Base-by-base conservation (phyloP, 75 land plant species). In the Adiantum capillusveneris region DNA sequence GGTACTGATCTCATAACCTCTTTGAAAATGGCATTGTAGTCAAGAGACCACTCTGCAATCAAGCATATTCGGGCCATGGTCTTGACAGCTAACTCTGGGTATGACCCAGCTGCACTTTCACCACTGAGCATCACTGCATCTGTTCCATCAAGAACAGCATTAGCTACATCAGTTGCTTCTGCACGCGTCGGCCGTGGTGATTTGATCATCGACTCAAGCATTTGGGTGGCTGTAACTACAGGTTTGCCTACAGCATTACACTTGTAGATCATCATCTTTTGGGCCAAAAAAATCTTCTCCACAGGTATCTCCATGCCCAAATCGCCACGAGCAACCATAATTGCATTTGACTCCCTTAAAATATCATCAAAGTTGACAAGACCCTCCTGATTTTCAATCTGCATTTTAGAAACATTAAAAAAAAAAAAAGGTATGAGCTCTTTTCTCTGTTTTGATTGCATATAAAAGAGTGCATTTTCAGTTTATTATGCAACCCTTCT, bases 341-440 rank as follows among this genome's bases (percentile, higher is more conserved):
- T 79, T 16, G 95, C 73, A 61, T 90, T 88, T 13, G 87, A 74
- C 65, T 90, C 87, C 27, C 79, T 69, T 49, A 90, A 62, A 52
- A 90, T 90, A 18, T 84, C 84, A 67, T 90, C 96, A 61, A 90
- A 90, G 72, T 90, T 90, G 48, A 87, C 53, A 28, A 90, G 82
- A 30, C 92, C 96, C 67, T 90, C 92, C 67, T 87, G 96, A 60
- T 90, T 90, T 70, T 90, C 91, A 60, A 90, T 84, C 92, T 90
- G 27, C 19, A 29, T 18, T 31, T 41, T 37, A 19, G 1, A 52
- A 67, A 50, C 59, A 57, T n/a, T n/a, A n/a, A n/a, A n/a, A n/a
- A n/a, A n/a, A n/a, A n/a, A n/a, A n/a, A n/a, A n/a, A n/a, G n/a
- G n/a, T n/a, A n/a, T n/a, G n/a, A n/a, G n/a, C n/a, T n/a, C n/a